Evolutionary conservation across 2,329 filamentous ascomycete species (phyloP).

Genomic region (Ceratocystis colombiana): DNA sequence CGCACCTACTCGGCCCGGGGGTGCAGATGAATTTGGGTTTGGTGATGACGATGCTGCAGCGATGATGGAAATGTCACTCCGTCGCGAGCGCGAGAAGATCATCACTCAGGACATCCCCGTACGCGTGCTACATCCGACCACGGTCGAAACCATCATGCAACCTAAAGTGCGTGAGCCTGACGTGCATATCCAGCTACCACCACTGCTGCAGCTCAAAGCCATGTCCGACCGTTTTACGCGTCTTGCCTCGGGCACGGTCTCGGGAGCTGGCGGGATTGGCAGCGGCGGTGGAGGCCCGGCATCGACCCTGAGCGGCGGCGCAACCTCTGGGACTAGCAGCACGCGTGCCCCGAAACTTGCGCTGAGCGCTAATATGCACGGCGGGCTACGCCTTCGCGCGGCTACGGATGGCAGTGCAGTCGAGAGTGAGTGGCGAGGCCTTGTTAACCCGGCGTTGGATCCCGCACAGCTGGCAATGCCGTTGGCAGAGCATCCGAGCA

Average conservation of each 20-base stretch:
- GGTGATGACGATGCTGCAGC: constrained; percentile 36
- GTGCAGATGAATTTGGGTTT: constrained; percentile 26
- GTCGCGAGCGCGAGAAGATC: constrained; percentile 72
- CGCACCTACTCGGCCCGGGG: background rate
- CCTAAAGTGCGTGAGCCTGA: constrained; percentile 84
- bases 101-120: constrained; percentile 96
- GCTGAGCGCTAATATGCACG: constrained; percentile 89
- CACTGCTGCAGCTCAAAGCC: constrained; percentile 77
- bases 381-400: constrained; percentile 68
- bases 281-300: background rate
- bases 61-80: constrained; percentile 47
- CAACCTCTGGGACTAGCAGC: constrained; percentile 28
- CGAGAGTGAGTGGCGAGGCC: constrained; percentile 70
- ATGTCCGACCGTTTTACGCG: constrained; percentile 94
- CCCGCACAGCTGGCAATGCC: constrained; percentile 61
- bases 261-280: background rate
- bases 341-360: constrained; percentile 57
- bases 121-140: constrained; percentile 70
- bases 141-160: constrained; percentile 88
- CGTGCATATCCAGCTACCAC: constrained; percentile 83
- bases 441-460: constrained; percentile 81
- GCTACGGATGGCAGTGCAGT: constrained; percentile 77
- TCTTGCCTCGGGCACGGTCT: constrained; percentile 50
- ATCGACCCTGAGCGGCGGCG: constrained; percentile 24
- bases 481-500: constrained; percentile 71